A percentile compares a stretch with the other conserved stretches of the same genome.
Evolutionary conservation across 441 rosid species (phyloP).

Genomic region (Populus trichocarpa): DNA sequence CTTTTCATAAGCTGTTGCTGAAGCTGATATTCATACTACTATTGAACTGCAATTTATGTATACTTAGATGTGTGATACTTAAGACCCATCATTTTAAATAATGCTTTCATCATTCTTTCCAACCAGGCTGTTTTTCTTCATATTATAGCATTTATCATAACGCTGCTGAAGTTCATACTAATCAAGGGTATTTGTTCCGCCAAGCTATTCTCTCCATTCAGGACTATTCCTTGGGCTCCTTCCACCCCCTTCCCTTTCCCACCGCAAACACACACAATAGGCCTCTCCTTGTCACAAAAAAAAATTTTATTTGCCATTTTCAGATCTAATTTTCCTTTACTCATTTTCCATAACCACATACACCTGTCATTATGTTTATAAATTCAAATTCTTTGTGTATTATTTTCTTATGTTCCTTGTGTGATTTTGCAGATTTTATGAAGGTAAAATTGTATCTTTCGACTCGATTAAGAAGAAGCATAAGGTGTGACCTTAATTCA

Average conservation of each 20-base stretch:
- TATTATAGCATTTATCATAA: not conserved
- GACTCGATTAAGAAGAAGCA: conserved; percentile 70
- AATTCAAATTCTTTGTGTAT: not conserved
- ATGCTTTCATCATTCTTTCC: not conserved
- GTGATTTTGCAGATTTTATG: conserved; percentile 63
- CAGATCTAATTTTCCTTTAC: not conserved
- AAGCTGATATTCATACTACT: not conserved
- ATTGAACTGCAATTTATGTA: not conserved
- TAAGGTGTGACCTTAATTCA: conserved; percentile 47
- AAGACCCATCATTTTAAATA: not conserved
- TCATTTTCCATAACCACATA: not conserved
- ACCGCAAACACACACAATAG: not conserved
- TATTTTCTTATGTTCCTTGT: conserved; percentile 10
- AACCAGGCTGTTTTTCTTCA: not conserved
- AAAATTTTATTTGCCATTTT: not conserved
- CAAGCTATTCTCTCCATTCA: not conserved
- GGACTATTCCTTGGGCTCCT: not conserved
- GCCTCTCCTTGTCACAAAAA: not conserved
- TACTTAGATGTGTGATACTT: not conserved
- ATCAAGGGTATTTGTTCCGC: not conserved
- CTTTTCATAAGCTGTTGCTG: not conserved
- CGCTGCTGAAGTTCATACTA: not conserved
- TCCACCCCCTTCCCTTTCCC: not conserved
- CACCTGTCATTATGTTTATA: not conserved
- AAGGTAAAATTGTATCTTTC: conserved; percentile 61